Conservation (phyloP, 495 filamentous ascomycete genomes). For the Friedmanniomyces simplex region DNA sequence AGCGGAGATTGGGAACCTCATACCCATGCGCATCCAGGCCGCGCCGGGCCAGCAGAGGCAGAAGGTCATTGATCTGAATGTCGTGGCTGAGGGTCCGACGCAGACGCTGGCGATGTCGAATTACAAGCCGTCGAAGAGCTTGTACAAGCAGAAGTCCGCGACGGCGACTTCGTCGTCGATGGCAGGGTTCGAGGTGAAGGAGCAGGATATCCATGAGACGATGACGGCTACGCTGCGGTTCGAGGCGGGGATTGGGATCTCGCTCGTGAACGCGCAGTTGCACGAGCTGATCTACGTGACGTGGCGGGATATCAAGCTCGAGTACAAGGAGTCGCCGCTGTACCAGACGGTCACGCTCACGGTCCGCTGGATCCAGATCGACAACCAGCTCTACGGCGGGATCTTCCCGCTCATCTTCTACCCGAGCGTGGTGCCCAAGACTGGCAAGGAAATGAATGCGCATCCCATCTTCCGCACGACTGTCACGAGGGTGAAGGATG, state of each 20-base stretch:
- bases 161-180: slow-evolving; percentile 47
- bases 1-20: slow-evolving; percentile 88
- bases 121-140: slow-evolving; percentile 83
- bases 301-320: slow-evolving; percentile 82
- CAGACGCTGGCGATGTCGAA: slow-evolving; percentile 93
- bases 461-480: slow-evolving; percentile 89
- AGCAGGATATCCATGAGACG: slow-evolving; percentile 70
- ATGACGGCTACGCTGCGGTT: slow-evolving; percentile 81
- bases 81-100: slow-evolving; percentile 86
- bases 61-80: slow-evolving; percentile 91
- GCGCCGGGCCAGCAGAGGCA: slow-evolving; percentile 45
- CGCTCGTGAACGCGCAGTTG: slow-evolving; percentile 81
- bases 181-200: slow-evolving; percentile 83
- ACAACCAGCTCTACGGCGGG: slow-evolving; percentile 96
- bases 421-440: slow-evolving; percentile 97
- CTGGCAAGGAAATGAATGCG: slow-evolving; percentile 89
- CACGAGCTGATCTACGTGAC: slow-evolving; percentile 91
- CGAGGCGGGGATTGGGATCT: slow-evolving; percentile 76
- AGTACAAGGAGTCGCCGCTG: slow-evolving; percentile 79
- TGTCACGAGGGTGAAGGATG: slow-evolving; percentile 91
- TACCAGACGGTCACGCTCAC: slow-evolving; percentile 83
- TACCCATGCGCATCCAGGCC: slow-evolving; percentile 73
- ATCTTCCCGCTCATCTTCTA: slow-evolving; percentile 97
- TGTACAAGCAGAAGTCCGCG: slow-evolving; percentile 73
- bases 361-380: slow-evolving; percentile 98